Conservation (phyloP, 2,329 filamentous ascomycete species). For the Leptographium procerum region DNA sequence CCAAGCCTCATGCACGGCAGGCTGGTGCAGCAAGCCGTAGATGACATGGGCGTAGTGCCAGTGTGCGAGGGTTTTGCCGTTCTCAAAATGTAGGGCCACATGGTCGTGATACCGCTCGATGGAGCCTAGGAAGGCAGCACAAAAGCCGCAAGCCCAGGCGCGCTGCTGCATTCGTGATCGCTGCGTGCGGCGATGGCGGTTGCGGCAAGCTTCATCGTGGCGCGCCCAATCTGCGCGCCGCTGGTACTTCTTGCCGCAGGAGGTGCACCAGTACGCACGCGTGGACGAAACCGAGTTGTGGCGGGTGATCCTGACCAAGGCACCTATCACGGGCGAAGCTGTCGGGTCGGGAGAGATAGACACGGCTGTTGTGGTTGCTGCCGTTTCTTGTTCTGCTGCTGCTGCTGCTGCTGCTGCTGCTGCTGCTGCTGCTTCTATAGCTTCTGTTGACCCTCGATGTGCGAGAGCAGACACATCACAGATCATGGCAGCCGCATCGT, state of each 20-base stretch:
- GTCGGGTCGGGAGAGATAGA: neutral
- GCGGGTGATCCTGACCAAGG: neutral
- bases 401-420: neutral
- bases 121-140: conserved; percentile 49
- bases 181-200: conserved; percentile 29
- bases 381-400: no score
- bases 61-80: conserved; percentile 48
- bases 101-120: conserved; percentile 58
- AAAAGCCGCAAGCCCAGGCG: conserved; percentile 60
- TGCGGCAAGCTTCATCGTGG: conserved; percentile 54
- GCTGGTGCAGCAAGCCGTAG: conserved; percentile 55
- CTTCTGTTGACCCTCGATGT: neutral
- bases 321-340: neutral
- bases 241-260: conserved; percentile 53
- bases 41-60: conserved; percentile 61
- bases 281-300: conserved; percentile 14
- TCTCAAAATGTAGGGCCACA: conserved; percentile 56
- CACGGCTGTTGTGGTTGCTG: neutral
- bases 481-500: neutral
- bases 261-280: conserved; percentile 46
- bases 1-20: conserved; percentile 50
- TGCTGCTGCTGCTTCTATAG: neutral
- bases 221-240: conserved; percentile 60
- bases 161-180: conserved; percentile 44
- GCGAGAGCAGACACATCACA: neutral